Conservation (phyloP, 1,284 basidiomycete species). For the Testicularia cyperi region DNA sequence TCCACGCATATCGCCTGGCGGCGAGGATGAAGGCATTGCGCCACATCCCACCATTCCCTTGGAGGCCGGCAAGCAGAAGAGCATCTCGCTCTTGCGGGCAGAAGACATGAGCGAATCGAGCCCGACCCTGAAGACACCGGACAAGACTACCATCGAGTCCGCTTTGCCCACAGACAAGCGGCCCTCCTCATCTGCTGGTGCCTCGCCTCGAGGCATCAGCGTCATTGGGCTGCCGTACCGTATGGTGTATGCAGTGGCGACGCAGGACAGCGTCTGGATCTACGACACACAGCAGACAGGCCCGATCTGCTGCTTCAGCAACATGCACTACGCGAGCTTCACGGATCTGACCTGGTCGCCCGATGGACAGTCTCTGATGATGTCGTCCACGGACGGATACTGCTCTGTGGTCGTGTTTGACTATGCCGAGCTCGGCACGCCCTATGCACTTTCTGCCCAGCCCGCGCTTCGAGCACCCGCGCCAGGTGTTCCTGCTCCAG, state of each 20-base stretch:
- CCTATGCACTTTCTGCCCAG: slow-evolving; percentile 44
- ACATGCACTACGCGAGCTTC: slow-evolving; percentile 95
- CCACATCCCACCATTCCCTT: slow-evolving; percentile 65
- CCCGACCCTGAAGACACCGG: neutral
- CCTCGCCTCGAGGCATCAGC: slow-evolving; percentile 60
- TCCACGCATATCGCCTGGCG: slow-evolving; percentile 1
- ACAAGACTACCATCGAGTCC: neutral
- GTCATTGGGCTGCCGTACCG: slow-evolving; percentile 89
- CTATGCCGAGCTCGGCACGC: slow-evolving; percentile 82
- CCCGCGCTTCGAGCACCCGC: slow-evolving; percentile 37
- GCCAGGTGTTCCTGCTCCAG: slow-evolving; percentile 13
- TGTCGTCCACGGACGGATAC: slow-evolving; percentile 92
- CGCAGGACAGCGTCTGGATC: slow-evolving; percentile 91
- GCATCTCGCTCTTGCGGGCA: slow-evolving; percentile 64
- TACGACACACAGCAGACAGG: slow-evolving; percentile 96
- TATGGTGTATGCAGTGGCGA: slow-evolving; percentile 93
- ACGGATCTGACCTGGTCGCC: slow-evolving; percentile 96
- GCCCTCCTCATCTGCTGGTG: neutral
- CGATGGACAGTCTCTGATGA: slow-evolving; percentile 87
- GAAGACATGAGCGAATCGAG: neutral
- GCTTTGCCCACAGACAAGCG: neutral
- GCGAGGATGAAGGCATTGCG: slow-evolving; percentile 32
- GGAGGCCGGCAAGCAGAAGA: slow-evolving; percentile 70
- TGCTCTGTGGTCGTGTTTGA: slow-evolving; percentile 82
- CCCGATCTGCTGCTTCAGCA: slow-evolving; percentile 88